phyloP scores from a whole-genome alignment of 2,329 filamentous ascomycete genomes.

The Pseudocercospora eumusae region DNA sequence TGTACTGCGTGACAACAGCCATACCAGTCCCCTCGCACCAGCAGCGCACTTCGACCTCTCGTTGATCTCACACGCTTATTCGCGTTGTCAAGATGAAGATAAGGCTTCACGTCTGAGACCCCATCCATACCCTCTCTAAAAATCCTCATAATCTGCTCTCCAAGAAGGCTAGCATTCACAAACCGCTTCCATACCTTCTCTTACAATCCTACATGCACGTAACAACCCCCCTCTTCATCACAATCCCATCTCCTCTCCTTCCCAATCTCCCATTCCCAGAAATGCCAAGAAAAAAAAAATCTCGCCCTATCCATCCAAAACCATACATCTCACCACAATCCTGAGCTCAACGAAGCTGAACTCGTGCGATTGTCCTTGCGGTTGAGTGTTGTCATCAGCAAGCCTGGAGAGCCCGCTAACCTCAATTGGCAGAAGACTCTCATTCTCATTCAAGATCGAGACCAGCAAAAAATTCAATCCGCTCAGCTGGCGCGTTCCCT shows the following conservation, averaged over 20 bases:
- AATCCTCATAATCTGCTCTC: no score
- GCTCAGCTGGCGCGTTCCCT: not conserved
- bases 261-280: not conserved
- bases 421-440: not conserved
- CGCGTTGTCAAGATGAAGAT: not conserved
- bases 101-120: no score
- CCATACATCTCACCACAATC: constrained; percentile 7
- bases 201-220: no score
- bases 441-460: not conserved
- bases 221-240: constrained; percentile 7
- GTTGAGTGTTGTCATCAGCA: not conserved
- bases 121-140: no score
- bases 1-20: no score
- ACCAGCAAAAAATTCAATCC: constrained; percentile 8
- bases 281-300: no score
- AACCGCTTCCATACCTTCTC: not conserved
- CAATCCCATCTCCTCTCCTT: not conserved
- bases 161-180: no score
- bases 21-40: not conserved
- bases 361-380: not conserved
- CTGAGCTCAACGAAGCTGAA: constrained; percentile 12
- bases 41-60: not conserved
- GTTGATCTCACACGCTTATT: no score
- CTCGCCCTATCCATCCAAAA: no score
- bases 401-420: not conserved